Evolutionary conservation across 805 yeast species (phyloP).

Genomic region (Limtongia smithiae): DNA sequence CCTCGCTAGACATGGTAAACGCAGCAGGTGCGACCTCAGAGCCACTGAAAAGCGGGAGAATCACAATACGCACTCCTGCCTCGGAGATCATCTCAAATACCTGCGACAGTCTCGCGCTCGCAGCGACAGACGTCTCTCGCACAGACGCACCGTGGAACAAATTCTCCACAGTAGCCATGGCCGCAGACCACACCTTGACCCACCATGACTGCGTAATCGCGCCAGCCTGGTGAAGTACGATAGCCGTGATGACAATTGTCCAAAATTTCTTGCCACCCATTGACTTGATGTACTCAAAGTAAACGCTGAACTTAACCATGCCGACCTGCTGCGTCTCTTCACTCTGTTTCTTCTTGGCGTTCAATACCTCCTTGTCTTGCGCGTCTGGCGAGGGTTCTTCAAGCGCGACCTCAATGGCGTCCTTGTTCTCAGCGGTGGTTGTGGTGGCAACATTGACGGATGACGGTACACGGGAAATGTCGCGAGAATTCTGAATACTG

Average conservation of each 20-base stretch:
- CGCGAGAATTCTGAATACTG: conserved; percentile 22
- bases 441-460: conserved; percentile 71
- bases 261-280: conserved; percentile 66
- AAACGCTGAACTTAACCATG: conserved; percentile 68
- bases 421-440: conserved; percentile 68
- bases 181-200: conserved; percentile 75
- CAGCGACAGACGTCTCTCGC: neutral
- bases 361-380: conserved; percentile 79
- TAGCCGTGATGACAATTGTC: conserved; percentile 46
- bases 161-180: conserved; percentile 13
- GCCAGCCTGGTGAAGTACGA: conserved; percentile 56
- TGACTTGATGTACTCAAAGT: conserved; percentile 59
- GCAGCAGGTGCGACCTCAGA: neutral
- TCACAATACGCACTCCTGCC: conserved; percentile 17
- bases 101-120: neutral
- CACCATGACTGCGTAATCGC: conserved; percentile 80
- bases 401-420: conserved; percentile 62
- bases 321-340: conserved; percentile 82
- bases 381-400: conserved; percentile 79
- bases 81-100: conserved; percentile 14
- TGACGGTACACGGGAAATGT: conserved; percentile 60
- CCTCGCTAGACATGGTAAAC: neutral
- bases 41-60: conserved; percentile 4
- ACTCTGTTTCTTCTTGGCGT: conserved; percentile 70
- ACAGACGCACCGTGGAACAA: neutral